phyloP scores from a whole-genome alignment of 2,329 filamentous ascomycete species.

The Furcasterigmium furcatum region DNA sequence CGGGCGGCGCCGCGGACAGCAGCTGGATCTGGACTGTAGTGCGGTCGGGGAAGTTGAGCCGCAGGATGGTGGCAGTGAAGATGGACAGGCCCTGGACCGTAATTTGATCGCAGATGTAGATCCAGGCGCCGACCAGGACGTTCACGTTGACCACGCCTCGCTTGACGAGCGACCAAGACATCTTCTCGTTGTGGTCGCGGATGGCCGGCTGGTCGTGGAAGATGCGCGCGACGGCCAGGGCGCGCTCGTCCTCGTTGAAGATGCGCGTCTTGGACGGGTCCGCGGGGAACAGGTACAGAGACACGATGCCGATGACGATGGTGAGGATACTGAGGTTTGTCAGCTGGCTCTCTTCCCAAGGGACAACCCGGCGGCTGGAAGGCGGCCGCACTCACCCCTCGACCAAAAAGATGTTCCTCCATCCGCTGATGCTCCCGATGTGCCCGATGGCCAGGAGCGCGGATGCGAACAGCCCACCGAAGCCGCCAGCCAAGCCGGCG shows the following conservation, averaged over 20 bases:
- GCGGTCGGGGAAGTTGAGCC: conserved; percentile 20
- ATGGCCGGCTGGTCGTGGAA: conserved; percentile 37
- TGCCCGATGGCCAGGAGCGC: conserved; percentile 15
- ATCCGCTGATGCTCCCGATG: conserved; percentile 27
- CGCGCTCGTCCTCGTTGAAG: conserved; percentile 57
- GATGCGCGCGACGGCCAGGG: conserved; percentile 61
- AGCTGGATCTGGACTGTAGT: conserved; percentile 19
- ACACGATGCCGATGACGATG: conserved; percentile 47
- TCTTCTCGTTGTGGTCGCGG: conserved; percentile 15
- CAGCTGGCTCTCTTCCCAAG: too few species aligned
- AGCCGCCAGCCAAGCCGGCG: conserved; percentile 62
- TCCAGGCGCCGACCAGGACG: conserved; percentile 20
- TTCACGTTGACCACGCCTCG: conserved; percentile 17
- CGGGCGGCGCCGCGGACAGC: conserved; percentile 17
- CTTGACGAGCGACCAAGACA: conserved; percentile 13
- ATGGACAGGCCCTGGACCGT: conserved; percentile 66
- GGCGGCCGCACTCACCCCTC: conserved; percentile 14
- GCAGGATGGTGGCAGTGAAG: conserved; percentile 63
- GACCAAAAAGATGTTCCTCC: conserved; percentile 58
- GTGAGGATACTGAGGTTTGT: conserved; percentile 62
- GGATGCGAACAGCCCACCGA: conserved; percentile 61
- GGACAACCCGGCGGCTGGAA: too few species aligned
- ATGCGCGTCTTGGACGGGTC: conserved; percentile 16
- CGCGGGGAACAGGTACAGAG: conserved; percentile 17
- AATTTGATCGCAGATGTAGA: conserved; percentile 26